Percentiles rank a stretch among this genome's conserved stretches.
phyloP scores from a whole-genome alignment of 495 filamentous ascomycete genomes.

The Pyronema omphalodes region DNA sequence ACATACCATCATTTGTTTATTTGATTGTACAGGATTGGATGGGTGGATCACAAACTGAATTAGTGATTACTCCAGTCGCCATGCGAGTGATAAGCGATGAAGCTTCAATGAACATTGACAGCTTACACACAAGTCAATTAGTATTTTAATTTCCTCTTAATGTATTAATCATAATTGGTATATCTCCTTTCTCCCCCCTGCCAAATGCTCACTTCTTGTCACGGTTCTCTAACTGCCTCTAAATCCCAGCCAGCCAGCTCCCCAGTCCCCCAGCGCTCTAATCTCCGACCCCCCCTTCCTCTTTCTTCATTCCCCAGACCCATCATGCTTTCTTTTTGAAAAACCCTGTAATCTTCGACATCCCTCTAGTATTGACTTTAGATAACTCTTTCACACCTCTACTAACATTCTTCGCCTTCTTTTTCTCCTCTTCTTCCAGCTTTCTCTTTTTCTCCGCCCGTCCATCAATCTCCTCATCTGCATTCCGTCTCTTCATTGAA shows the following conservation, averaged over 20 bases:
- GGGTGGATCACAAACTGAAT: no score
- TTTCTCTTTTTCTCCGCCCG: constrained; percentile 62
- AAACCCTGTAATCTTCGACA: constrained; percentile 95
- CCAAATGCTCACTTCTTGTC: no score
- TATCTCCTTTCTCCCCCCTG: no score
- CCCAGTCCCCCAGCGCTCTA: background rate
- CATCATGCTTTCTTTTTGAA: constrained; percentile 47
- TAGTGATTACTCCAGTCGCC: no score
- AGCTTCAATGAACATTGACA: no score
- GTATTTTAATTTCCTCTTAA: no score
- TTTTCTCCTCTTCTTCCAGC: constrained; percentile 42
- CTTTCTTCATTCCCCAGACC: constrained; percentile 1
- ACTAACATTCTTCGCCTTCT: constrained; percentile 49
- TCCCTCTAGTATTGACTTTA: constrained; percentile 76
- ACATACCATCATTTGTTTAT: no score
- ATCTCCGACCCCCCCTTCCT: background rate
- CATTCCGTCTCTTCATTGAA: constrained; percentile 46
- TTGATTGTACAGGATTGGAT: no score
- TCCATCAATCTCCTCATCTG: constrained; percentile 51
- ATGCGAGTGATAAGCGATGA: no score
- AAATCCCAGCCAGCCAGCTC: background rate
- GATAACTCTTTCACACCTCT: constrained; percentile 56
- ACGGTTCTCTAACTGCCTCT: no score
- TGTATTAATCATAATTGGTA: no score
- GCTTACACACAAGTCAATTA: no score